Percentiles rank a stretch among this genome's conserved stretches.
phyloP scores from a whole-genome alignment of 768 basidiomycete species.

The Mrakia frigida region DNA sequence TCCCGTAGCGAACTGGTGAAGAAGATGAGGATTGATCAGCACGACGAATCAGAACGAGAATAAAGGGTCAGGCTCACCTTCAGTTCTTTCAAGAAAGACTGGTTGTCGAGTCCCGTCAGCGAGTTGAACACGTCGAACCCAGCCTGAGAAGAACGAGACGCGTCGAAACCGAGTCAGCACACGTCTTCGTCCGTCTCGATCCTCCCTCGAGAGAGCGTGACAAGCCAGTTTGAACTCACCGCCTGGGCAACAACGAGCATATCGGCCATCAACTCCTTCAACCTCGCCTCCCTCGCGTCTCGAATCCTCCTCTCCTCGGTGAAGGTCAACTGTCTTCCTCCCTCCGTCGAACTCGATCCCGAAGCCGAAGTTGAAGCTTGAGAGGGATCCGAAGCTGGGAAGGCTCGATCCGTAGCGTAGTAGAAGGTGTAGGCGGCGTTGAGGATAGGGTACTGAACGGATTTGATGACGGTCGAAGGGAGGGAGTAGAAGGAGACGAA shows the following conservation, averaged over 20 bases:
- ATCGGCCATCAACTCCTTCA: constrained; percentile 69
- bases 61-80: constrained; percentile 53
- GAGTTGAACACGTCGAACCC: constrained; percentile 97
- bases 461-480: constrained; percentile 84
- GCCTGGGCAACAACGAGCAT: constrained; percentile 73
- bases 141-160: constrained; percentile 46
- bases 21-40: background rate
- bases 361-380: background rate
- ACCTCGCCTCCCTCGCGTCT: constrained; percentile 59
- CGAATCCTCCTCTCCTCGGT: constrained; percentile 39
- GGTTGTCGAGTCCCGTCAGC: constrained; percentile 90
- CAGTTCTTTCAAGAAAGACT: constrained; percentile 69
- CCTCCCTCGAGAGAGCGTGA: background rate
- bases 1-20: constrained; percentile 69
- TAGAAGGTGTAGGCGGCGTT: constrained; percentile 95
- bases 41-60: background rate
- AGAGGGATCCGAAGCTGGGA: constrained; percentile 42
- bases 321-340: constrained; percentile 47
- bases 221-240: too few species aligned
- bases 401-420: constrained; percentile 77
- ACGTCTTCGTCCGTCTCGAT: too few species aligned
- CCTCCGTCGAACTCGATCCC: constrained; percentile 49
- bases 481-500: constrained; percentile 96
- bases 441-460: constrained; percentile 62
- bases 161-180: background rate